phyloP scores from a whole-genome alignment of 1,139 yeast genomes.

The Saccharomyces hybrid region DNA sequence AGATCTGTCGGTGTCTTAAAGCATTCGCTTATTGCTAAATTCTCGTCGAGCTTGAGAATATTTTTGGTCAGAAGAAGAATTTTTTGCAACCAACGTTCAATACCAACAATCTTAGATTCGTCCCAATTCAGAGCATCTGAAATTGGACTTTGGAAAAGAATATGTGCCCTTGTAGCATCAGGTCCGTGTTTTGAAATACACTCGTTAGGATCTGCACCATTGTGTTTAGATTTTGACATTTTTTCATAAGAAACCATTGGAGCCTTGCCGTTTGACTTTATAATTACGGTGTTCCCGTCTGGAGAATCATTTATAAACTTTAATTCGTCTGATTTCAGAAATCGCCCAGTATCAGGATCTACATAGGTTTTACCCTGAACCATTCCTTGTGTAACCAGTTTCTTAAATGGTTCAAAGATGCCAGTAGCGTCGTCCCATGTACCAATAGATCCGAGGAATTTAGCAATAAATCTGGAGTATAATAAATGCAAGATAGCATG shows the following conservation, averaged over 20 bases:
- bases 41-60: no score
- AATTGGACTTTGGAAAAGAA: constrained; percentile 89
- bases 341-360: constrained; percentile 66
- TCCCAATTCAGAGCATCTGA: constrained; percentile 83
- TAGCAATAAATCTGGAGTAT: constrained; percentile 77
- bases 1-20: constrained; percentile 23
- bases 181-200: constrained; percentile 81
- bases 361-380: constrained; percentile 84
- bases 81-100: constrained; percentile 84
- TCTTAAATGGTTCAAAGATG: constrained; percentile 80
- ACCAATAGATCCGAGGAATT: constrained; percentile 59
- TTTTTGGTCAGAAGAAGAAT: no score
- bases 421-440: constrained; percentile 48
- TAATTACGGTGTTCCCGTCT: no score
- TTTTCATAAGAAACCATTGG: constrained; percentile 68
- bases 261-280: constrained; percentile 41
- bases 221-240: constrained; percentile 92
- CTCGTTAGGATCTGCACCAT: constrained; percentile 84
- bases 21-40: no score
- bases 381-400: constrained; percentile 92
- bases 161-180: constrained; percentile 90
- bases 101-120: constrained; percentile 76
- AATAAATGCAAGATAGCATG: constrained; percentile 89
- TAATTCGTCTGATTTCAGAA: no score
- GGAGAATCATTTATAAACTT: constrained; percentile 32